A percentile compares a stretch with the other conserved stretches of the same genome.
phyloP scores from a whole-genome alignment of 768 basidiomycete species.

The Roridomyces roridus region DNA sequence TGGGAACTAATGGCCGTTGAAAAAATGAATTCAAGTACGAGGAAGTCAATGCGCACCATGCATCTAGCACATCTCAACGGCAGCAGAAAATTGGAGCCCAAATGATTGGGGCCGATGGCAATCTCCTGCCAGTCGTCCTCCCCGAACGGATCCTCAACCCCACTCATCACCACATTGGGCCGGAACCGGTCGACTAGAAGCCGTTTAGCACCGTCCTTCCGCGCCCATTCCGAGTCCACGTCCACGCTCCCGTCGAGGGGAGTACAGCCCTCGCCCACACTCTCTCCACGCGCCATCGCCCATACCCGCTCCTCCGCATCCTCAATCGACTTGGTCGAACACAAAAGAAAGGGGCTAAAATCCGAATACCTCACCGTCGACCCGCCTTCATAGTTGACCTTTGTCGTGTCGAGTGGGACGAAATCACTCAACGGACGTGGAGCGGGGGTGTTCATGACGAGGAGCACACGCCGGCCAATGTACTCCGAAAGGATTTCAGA shows the following conservation, averaged over 20 bases:
- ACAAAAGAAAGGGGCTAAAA: constrained; percentile 21
- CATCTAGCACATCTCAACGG: constrained; percentile 21
- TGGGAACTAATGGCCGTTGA: too few relatives aligned
- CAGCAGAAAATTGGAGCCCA: constrained; percentile 9
- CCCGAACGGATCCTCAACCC: constrained; percentile 21
- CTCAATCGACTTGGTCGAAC: constrained; percentile 17
- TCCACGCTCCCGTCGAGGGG: constrained; percentile 11
- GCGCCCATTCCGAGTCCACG: constrained; percentile 12
- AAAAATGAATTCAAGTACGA: too few relatives aligned
- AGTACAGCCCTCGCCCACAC: constrained; percentile 14
- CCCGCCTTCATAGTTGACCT: constrained; percentile 16
- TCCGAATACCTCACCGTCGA: constrained; percentile 22
- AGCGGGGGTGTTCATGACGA: constrained; percentile 18
- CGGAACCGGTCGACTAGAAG: constrained; percentile 25
- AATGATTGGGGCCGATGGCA: not conserved
- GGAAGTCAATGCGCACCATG: too few relatives aligned
- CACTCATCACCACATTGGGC: constrained; percentile 20
- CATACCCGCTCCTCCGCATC: constrained; percentile 23
- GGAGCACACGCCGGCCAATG: constrained; percentile 20
- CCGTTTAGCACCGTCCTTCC: constrained; percentile 12
- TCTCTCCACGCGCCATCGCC: constrained; percentile 19
- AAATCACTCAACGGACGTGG: constrained; percentile 9
- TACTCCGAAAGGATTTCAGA: constrained; percentile 22
- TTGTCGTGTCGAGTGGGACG: constrained; percentile 9
- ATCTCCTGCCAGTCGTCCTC: constrained; percentile 28